Percentiles rank a stretch among this genome's conserved stretches.
Evolutionary conservation across 2,329 filamentous ascomycete species (phyloP).

Genomic region (Amauroascus verrucosus): DNA sequence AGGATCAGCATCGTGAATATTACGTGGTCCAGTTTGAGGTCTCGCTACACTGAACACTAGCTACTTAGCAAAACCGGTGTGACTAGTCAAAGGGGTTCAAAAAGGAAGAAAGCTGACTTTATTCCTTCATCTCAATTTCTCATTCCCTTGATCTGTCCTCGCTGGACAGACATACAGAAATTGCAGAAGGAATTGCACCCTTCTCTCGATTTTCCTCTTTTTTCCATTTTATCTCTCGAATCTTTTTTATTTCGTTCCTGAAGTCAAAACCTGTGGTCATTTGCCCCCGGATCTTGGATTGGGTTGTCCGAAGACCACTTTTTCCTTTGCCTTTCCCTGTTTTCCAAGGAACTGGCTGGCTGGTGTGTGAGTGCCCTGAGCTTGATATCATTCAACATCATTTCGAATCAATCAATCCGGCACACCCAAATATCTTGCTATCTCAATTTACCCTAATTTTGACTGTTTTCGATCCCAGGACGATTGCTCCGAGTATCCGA

Average conservation of each 20-base stretch:
- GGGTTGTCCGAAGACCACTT: constrained; percentile 5
- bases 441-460: background rate
- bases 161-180: too few species aligned
- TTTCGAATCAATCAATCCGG: background rate
- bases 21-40: background rate
- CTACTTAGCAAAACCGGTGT: background rate
- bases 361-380: constrained; percentile 2
- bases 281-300: constrained; percentile 2
- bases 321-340: background rate
- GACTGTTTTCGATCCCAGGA: background rate
- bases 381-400: background rate
- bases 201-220: background rate
- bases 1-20: constrained; percentile 11
- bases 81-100: background rate
- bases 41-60: constrained; percentile 3
- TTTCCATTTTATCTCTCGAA: background rate
- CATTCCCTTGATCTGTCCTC: background rate
- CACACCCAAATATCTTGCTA: background rate
- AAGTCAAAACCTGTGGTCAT: background rate
- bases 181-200: too few species aligned
- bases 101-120: background rate
- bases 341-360: background rate
- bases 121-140: background rate
- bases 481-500: background rate
- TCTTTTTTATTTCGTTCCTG: background rate